phyloP scores from a whole-genome alignment of 164 flowering plant species.

The Magnolia sinica region DNA sequence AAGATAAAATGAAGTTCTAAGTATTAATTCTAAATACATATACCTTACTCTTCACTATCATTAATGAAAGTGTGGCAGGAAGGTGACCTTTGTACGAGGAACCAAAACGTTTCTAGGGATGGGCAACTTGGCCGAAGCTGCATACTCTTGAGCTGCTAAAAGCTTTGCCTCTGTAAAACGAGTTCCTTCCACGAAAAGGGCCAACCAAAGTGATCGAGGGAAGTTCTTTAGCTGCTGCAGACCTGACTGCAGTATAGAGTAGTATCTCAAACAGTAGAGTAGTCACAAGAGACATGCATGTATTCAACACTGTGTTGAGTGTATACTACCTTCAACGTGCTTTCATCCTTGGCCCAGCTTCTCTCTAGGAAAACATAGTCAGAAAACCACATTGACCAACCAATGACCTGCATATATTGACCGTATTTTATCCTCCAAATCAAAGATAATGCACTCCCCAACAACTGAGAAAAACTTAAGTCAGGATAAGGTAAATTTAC shows the following conservation, averaged over 20 bases:
- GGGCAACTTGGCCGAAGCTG: constrained; percentile 67
- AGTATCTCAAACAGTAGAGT: background rate
- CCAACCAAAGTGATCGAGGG: constrained; percentile 91
- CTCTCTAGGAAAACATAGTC: constrained; percentile 92
- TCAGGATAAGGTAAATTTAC: too few relatives aligned
- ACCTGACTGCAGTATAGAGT: constrained; percentile 56
- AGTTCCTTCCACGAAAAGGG: constrained; percentile 97
- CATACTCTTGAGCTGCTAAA: constrained; percentile 95
- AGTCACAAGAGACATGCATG: background rate
- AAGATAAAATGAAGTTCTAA: too few relatives aligned
- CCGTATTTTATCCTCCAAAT: background rate
- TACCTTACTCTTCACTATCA: background rate
- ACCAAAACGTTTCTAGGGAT: constrained; percentile 88
- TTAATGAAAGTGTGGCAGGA: background rate
- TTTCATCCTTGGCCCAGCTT: constrained; percentile 96
- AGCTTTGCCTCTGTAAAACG: constrained; percentile 92
- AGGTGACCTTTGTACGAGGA: constrained; percentile 91
- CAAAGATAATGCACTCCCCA: too few relatives aligned
- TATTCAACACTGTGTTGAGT: background rate
- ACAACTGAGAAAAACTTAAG: too few relatives aligned
- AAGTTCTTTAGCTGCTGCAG: constrained; percentile 68
- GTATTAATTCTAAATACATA: too few relatives aligned
- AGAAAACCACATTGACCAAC: constrained; percentile 99
- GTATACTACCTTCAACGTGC: constrained; percentile 63
- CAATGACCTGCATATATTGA: constrained; percentile 60